Evolutionary conservation across 148 eudicot genomes (phyloP).

Genomic region (Cornus controversa): DNA sequence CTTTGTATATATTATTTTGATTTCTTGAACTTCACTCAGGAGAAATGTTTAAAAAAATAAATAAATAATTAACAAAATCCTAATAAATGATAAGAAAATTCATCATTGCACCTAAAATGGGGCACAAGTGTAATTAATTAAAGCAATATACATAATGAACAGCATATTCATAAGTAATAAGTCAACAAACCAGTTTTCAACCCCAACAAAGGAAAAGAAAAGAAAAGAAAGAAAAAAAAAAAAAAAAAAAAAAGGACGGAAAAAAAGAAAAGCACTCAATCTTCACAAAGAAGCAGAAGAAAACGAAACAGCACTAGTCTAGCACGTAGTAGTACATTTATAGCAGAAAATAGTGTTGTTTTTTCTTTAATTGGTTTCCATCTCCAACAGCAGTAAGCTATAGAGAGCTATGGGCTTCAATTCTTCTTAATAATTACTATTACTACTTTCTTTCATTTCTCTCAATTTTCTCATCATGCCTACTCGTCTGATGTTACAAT

Average conservation of each 20-base stretch:
- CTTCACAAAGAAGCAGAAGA: not conserved
- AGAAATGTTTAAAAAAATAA: too few relatives aligned
- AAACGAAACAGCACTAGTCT: not conserved
- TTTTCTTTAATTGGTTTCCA: not conserved
- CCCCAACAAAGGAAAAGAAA: too few relatives aligned
- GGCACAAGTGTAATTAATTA: not conserved
- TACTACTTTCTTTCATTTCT: not conserved
- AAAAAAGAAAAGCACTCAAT: not conserved
- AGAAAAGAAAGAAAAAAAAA: too few relatives aligned
- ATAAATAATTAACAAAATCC: too few relatives aligned
- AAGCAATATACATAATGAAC: not conserved
- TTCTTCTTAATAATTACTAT: not conserved
- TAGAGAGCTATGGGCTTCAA: not conserved
- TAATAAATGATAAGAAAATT: too few relatives aligned
- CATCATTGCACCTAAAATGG: not conserved
- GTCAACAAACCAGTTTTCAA: too few relatives aligned
- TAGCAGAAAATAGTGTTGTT: not conserved
- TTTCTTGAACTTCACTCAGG: too few relatives aligned
- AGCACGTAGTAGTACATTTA: too few relatives aligned
- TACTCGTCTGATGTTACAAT: constrained; percentile 22
- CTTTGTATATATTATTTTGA: too few relatives aligned
- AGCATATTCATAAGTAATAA: not conserved
- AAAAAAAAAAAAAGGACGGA: too few relatives aligned
- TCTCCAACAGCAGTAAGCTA: not conserved
- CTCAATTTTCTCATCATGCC: constrained; percentile 20